Evolutionary conservation across 768 basidiomycete species (phyloP).

Genomic region (Gloeopeniophorella convolvens): DNA sequence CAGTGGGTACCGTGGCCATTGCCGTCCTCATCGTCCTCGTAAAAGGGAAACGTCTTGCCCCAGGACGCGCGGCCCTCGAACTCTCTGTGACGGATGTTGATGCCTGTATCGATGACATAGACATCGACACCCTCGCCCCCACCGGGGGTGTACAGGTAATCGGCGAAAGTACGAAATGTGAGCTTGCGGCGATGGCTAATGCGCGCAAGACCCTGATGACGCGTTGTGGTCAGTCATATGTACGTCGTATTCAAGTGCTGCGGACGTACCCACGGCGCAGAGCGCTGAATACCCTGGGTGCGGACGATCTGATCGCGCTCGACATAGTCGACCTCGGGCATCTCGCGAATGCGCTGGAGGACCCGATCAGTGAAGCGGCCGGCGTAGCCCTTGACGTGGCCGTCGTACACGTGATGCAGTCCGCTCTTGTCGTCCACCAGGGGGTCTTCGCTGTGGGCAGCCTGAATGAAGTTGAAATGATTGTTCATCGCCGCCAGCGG

Average conservation of each 20-base stretch:
- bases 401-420: conserved; percentile 70
- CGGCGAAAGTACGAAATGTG: conserved; percentile 73
- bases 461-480: conserved; percentile 74
- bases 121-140: conserved; percentile 96
- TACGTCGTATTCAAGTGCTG: background rate
- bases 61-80: conserved; percentile 87
- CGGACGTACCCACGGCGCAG: conserved; percentile 79
- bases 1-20: conserved; percentile 97
- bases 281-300: conserved; percentile 59
- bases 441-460: conserved; percentile 49
- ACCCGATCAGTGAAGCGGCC: conserved; percentile 68
- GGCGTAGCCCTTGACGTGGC: conserved; percentile 70
- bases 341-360: conserved; percentile 66
- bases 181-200: conserved; percentile 82
- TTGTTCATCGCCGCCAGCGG: conserved; percentile 52
- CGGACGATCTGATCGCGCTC: conserved; percentile 94
- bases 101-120: conserved; percentile 83
- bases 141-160: conserved; percentile 60
- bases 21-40: conserved; percentile 82
- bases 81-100: conserved; percentile 79
- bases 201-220: conserved; percentile 82
- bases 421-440: conserved; percentile 48
- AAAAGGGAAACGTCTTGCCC: conserved; percentile 86
- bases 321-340: conserved; percentile 88
- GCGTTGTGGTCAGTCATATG: conserved; percentile 11